These are phyloP conservation scores for Phialemoniopsis sp. DNA, from an alignment of 2,329 filamentous ascomycete genomes.

Conservation along the genomic window DNA sequence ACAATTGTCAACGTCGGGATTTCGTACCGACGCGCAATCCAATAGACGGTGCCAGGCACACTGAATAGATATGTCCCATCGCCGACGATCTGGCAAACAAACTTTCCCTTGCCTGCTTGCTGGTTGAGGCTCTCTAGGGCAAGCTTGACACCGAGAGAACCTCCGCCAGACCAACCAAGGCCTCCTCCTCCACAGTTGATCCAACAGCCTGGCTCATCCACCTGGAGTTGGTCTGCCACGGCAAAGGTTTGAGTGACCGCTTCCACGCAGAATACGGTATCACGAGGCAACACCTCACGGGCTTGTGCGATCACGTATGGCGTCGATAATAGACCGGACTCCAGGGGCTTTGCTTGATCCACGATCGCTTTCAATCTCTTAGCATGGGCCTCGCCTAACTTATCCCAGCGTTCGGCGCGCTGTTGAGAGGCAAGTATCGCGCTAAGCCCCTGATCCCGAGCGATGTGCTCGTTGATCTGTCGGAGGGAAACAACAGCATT, in stretches of 20 bases:
- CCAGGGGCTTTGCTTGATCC: too few species aligned
- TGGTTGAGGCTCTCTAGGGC: slow-evolving; percentile 35
- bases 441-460: too few species aligned
- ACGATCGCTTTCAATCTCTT: too few species aligned
- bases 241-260: slow-evolving; percentile 65
- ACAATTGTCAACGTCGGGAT: slow-evolving; percentile 52
- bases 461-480: too few species aligned
- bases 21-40: slow-evolving; percentile 48
- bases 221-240: slow-evolving; percentile 68
- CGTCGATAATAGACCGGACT: too few species aligned
- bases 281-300: slow-evolving; percentile 29
- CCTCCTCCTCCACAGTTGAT: slow-evolving; percentile 80
- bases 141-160: slow-evolving; percentile 71
- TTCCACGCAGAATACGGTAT: slow-evolving; percentile 72
- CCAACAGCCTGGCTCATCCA: slow-evolving; percentile 66
- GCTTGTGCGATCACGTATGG: too few species aligned
- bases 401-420: too few species aligned
- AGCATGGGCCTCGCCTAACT: too few species aligned
- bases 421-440: too few species aligned
- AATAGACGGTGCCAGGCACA: slow-evolving; percentile 51
- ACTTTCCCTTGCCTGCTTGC: slow-evolving; percentile 19
- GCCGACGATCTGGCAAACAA: slow-evolving; percentile 52
- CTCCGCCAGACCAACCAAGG: slow-evolving; percentile 77
- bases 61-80: slow-evolving; percentile 53
- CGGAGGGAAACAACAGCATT: too few species aligned